Evolutionary conservation across 331 rosid genomes (phyloP), one percentile per base, ranked within the genome.

Genomic region (Pyrus hybrid): DNA sequence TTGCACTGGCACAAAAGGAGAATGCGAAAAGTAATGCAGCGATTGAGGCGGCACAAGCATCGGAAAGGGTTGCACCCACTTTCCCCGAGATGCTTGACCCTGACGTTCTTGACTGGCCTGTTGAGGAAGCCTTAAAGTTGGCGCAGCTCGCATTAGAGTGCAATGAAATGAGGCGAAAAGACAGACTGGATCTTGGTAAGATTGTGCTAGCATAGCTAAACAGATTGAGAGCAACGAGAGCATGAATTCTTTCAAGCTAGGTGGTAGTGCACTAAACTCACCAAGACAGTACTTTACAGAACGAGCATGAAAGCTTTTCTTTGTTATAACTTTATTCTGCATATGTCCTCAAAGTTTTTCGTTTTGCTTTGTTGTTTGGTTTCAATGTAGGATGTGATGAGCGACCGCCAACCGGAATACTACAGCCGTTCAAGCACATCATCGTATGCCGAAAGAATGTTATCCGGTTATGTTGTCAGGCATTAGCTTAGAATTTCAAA

Each of bases 171-270:
- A 88, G 93, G 75, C 72, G 82, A 67, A 91, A 85, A 82, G 97
- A 93, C 74, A 83, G 97, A 70, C 96, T 93, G 14, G 91, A 90
- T 76, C 96, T 91, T 53, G 96, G 86, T 1, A 88, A 87, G 64
- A 72, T 85, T 56, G 86, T 90, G 53, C 75, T 91, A 25, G 91
- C 97, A 6, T 86, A 87, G 77, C 88, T 90, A 12, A 90, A 84
- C 74, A 86, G 89, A 75, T 68, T 88, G 79, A 85, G 85, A 86
- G 77, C 70, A 17, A 91, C 37, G 94, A 83, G 0, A 84, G 71
- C 69, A 79, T 71, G 83, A 76, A 77, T 17, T 7, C 73, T 75
- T 47, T 70, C 65, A 67, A 77, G 77, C 75, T 71, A 28, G 72
- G 80, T 28, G 17, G 16, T 7, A 35, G 56, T 74, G 73, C 25